Evolutionary conservation across 2,329 filamentous ascomycete species (phyloP), one percentile per base, ranked within the genome.

Genomic region (Cyphellophora attinorum): DNA sequence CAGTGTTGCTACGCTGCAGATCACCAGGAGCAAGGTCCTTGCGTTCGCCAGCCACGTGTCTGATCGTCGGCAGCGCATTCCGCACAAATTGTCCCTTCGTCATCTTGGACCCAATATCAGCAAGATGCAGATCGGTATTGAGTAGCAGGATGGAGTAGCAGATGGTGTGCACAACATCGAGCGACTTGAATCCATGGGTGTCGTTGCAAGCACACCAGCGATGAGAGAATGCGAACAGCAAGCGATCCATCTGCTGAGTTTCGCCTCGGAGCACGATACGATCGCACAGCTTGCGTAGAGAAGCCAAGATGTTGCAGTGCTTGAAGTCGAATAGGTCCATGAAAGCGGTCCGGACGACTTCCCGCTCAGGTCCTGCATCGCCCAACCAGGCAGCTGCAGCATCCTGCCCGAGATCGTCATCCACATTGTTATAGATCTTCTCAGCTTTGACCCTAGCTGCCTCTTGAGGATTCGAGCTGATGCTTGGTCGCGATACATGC

Each of bases 81-180:
- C 93, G 93, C 54, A 98, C 75, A 52, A 96, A 98, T 52, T 96
- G 89, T 44, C 72, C 80, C 37, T 83, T 77, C 2, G 89, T 96
- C 91, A 98, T 98, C 64, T 93, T 93, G 50, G 83, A 78, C 42
- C 93, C 86, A 48, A 96, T 94, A 53, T 96, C 88, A 39, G 89
- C 91, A 52, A 96, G 60, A 52, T 98, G 89, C 37, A 98, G 67
- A 63, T 98, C 91, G 19, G 91, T 98, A 52, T 98, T 98, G 44
- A 98, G 71, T 8, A 98, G 70, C 53, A 98, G 79, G 45, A 98
- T 77, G 1, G 91, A 95, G 59, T 96, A 98, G 61, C 85, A 93
- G 44, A 96, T 93, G 15, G 88, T 95, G 57, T 98, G 89, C 12
- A 98, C 88, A 31, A 96, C 82, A 62, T 96, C 89, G 47, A 70